A percentile compares a stretch with the other conserved stretches of the same genome.
These are phyloP conservation scores for Phycomyces nitens DNA, from an alignment of 192 early-diverging fungal species.

Conservation along the genomic window DNA sequence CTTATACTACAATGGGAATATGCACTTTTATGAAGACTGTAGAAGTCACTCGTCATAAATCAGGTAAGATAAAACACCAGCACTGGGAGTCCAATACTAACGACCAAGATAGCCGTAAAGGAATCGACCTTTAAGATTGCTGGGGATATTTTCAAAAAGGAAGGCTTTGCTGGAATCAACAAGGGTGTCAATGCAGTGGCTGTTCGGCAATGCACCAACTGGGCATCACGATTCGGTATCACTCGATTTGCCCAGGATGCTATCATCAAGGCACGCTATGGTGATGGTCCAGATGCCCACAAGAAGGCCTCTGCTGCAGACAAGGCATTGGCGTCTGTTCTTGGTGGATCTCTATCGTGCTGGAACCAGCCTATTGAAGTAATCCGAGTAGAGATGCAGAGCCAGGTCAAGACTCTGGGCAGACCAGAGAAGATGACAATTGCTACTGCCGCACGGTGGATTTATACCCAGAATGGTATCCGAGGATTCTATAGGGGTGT, in stretches of 20 bases:
- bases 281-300: conserved; percentile 34
- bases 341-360: conserved; percentile 90
- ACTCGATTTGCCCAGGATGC: conserved; percentile 70
- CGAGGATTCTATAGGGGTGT: conserved; percentile 91
- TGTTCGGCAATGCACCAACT: conserved; percentile 95
- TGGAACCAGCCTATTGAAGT: conserved; percentile 99
- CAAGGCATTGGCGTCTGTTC: conserved; percentile 69
- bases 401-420: conserved; percentile 80
- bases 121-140: conserved; percentile 84
- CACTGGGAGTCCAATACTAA: too few relatives aligned
- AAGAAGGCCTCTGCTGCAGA: conserved; percentile 49
- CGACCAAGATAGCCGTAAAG: conserved; percentile 15
- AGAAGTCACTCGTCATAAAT: conserved; percentile 96
- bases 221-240: conserved; percentile 93
- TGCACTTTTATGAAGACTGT: conserved; percentile 99
- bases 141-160: conserved; percentile 81
- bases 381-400: conserved; percentile 98
- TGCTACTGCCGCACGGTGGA: conserved; percentile 75
- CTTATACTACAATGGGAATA: conserved; percentile 99
- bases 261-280: conserved; percentile 57
- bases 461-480: conserved; percentile 88
- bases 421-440: conserved; percentile 94
- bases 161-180: conserved; percentile 96
- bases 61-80: conserved; percentile 29
- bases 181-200: conserved; percentile 98